phyloP scores from a whole-genome alignment of 441 rosid genomes.

The Euphorbia celastroides region DNA sequence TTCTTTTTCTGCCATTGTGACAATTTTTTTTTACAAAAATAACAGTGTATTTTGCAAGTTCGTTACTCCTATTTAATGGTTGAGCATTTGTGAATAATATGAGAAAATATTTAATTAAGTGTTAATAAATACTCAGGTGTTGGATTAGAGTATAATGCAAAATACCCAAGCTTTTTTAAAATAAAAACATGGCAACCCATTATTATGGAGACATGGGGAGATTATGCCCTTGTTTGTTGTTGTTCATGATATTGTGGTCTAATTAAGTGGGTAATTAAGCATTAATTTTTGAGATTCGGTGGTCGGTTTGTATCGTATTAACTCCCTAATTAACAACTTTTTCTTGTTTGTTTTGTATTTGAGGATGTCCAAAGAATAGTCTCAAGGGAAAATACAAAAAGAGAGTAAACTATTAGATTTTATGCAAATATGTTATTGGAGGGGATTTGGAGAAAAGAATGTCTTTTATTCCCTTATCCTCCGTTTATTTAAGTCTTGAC shows the following conservation, averaged over 20 bases:
- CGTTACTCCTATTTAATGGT: no score
- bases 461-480: not conserved
- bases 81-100: no score
- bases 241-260: not conserved
- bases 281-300: constrained; percentile 11
- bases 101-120: no score
- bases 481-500: not conserved
- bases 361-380: constrained; percentile 14
- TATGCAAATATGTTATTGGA: not conserved
- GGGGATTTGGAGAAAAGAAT: not conserved
- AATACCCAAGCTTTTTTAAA: no score
- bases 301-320: constrained; percentile 12
- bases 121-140: no score
- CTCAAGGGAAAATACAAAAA: not conserved
- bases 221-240: constrained; percentile 2
- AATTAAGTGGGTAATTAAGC: constrained; percentile 8
- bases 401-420: not conserved
- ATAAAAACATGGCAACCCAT: no score
- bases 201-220: constrained; percentile 1
- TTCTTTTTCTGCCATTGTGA: constrained; percentile 20
- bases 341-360: constrained; percentile 14
- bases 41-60: no score
- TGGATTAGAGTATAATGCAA: no score
- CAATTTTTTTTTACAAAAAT: no score
- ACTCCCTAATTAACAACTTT: not conserved